Evolutionary conservation across 23 red algal species (phyloP), one percentile per base, ranked within the genome.

Genomic region (Gracilaria vermiculophylla): DNA sequence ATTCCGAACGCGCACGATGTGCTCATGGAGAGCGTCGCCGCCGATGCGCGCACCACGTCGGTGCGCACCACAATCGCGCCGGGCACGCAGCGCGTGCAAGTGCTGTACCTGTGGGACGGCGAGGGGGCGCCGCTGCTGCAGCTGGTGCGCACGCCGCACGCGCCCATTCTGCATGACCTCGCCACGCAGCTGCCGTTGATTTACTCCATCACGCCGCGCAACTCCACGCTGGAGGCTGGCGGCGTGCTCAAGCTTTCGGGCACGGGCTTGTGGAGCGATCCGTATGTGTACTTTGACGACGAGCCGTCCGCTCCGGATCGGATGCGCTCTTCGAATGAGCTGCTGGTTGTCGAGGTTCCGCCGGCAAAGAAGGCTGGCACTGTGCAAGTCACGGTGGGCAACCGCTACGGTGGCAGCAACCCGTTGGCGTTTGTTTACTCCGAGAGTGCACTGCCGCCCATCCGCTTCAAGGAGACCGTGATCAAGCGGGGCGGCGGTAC

Each of bases 161-260:
- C 33, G 35, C 60, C 62, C 19, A 73, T 73, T 25, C 66, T 85
- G 81, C 81, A 85, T 52, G 62, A 85, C 43, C 40, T 85, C 14
- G 81, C 81, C 15, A 70, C 45, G 10, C 81, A 85, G 60, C 49
- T 85, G 62, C 81, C 81, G 64, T 41, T 85, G 14, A 45, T 85
- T 71, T 71, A 72, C 41, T 48, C 60, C 2, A 69, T 85, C 5
- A 37, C 81, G 6, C 81, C 81, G 9, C 61, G 31, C 3, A 85
- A 85, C 81, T 85, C 81, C 14, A 85, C 81, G 2, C 16, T 88
- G 17, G 83, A 48, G n/a, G 69, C 56, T 57, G 83, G 83, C 74
- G 83, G 83, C 20, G 25, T 74, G 28, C 42, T 88, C 23, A 42
- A 74, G 40, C 44, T 88, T 21, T 33, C 42, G 11, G 83, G 83